Base-by-base conservation (phyloP, 2,329 filamentous ascomycete species). In the Ambrosiella beaveri region DNA sequence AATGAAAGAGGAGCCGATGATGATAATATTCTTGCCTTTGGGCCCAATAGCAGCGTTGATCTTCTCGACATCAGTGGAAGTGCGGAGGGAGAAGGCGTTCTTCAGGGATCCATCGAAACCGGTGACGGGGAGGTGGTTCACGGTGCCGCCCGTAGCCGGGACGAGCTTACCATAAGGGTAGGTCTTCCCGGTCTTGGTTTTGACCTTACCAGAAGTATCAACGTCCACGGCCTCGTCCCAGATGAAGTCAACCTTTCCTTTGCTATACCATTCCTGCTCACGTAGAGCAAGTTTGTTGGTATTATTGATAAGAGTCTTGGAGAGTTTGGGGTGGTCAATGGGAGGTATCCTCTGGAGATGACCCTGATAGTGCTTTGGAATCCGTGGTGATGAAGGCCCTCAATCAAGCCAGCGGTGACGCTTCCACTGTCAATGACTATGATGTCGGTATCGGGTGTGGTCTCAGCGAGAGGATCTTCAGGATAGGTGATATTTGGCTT, bases 1-100 rank as follows among this genome's bases (percentile, higher is more conserved):
- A 66, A 98, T 98, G 70, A 98, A 98, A 0, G 88, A 95, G 60
- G 86, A 91, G 45, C 93, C 93, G 57, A 98, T 76, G 12, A 98
- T 77, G 52, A 95, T 88, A 63, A 98, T 82, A 70, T 95, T 96
- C 77, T 95, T 96, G 60, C 81, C 82, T 66, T 86, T 85, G 53
- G 87, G 80, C 37, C 88, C 88, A 52, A 95, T 86, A 6, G 88
- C 88, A 1, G 74, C 76, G 35, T 88, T 76, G 63, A 98, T 96
- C 60, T 76, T 77, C 68, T 90, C 81, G 0, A 84, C 80, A 66
- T 97, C 84, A 47, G 83, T 77, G n/a, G 94, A 75, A 9, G 75
- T 83, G 57, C 93, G 81, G 9, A 98, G 77, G 0, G 85, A 78
- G 71, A 96, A 97, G 63, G 97, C 85, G 66, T 97, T 96, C 58